phyloP scores from a whole-genome alignment of 352 stramenopile species.

The Phytopythium kandeliae region DNA sequence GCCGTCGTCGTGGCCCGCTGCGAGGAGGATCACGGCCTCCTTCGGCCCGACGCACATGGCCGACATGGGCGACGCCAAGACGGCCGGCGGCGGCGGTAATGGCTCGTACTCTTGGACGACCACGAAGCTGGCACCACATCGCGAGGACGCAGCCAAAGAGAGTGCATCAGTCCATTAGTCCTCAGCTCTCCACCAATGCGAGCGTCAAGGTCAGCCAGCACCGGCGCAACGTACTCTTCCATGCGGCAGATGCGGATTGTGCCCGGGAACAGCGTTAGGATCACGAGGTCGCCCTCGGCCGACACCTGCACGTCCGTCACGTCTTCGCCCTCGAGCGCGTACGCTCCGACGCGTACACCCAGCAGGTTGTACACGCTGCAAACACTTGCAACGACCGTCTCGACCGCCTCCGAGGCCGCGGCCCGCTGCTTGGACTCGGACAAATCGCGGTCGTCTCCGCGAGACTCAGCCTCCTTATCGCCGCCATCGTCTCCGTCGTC shows the following conservation, averaged over 20 bases:
- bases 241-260: slow-evolving; percentile 65
- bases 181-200: too few relatives aligned
- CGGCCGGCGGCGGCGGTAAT: slow-evolving; percentile 5
- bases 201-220: slow-evolving; percentile 1
- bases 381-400: slow-evolving; percentile 22
- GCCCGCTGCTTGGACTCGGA: neutral
- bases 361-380: slow-evolving; percentile 68
- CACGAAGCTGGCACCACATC: slow-evolving; percentile 35
- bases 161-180: too few relatives aligned
- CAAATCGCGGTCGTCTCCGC: neutral
- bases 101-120: slow-evolving; percentile 68
- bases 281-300: slow-evolving; percentile 64
- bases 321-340: slow-evolving; percentile 40
- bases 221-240: slow-evolving; percentile 59
- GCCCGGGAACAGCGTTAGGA: slow-evolving; percentile 42
- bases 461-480: neutral
- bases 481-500: slow-evolving; percentile 1
- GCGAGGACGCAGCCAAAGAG: neutral
- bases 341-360: slow-evolving; percentile 42
- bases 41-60: slow-evolving; percentile 59
- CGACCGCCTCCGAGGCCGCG: neutral
- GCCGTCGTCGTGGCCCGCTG: slow-evolving; percentile 63
- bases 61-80: slow-evolving; percentile 36
- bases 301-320: slow-evolving; percentile 50
- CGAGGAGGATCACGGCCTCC: slow-evolving; percentile 71